Evolutionary conservation across 23 red algal species (phyloP).

Genomic region (Chondrus crispus): DNA sequence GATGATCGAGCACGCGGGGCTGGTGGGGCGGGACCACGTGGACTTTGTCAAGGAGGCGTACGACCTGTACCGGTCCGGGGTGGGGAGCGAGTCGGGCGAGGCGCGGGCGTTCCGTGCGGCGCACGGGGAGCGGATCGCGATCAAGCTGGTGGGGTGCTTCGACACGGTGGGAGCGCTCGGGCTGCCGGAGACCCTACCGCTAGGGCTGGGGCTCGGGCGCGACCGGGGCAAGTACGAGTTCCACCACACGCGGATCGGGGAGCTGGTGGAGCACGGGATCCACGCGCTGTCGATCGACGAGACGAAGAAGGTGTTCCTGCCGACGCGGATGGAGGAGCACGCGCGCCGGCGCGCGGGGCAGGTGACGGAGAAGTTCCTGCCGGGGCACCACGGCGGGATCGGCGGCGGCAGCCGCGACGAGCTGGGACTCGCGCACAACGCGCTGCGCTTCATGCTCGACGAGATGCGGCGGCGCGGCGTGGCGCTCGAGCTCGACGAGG

Average conservation of each 20-base stretch:
- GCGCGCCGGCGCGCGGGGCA: slow-evolving; percentile 7
- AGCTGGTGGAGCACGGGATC: slow-evolving; percentile 38
- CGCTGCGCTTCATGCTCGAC: slow-evolving; percentile 2
- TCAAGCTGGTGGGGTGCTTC: slow-evolving; percentile 47
- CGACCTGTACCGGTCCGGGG: slow-evolving; percentile 37
- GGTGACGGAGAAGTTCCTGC: slow-evolving; percentile 34
- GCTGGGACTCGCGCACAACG: neutral
- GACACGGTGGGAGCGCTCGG: slow-evolving; percentile 58
- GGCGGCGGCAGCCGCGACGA: slow-evolving; percentile 14
- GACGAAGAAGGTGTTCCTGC: slow-evolving; percentile 5
- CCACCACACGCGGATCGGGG: slow-evolving; percentile 35
- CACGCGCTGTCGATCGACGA: slow-evolving; percentile 56
- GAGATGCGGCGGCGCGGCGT: slow-evolving; percentile 24
- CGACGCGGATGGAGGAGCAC: slow-evolving; percentile 36
- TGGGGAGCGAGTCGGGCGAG: neutral
- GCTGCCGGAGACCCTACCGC: neutral
- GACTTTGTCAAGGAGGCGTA: slow-evolving; percentile 42
- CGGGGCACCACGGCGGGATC: slow-evolving; percentile 44
- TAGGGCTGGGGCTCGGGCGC: neutral
- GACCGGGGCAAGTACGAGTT: slow-evolving; percentile 33
- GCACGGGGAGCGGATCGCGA: slow-evolving; percentile 24
- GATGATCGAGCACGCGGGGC: slow-evolving; percentile 45
- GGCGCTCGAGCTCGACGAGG: slow-evolving; percentile 16
- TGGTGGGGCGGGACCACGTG: slow-evolving; percentile 25
- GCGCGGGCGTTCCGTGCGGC: neutral